Percentiles rank a stretch among this genome's conserved stretches.
phyloP scores from a whole-genome alignment of 441 rosid genomes.

The Macaranga tanarius region DNA sequence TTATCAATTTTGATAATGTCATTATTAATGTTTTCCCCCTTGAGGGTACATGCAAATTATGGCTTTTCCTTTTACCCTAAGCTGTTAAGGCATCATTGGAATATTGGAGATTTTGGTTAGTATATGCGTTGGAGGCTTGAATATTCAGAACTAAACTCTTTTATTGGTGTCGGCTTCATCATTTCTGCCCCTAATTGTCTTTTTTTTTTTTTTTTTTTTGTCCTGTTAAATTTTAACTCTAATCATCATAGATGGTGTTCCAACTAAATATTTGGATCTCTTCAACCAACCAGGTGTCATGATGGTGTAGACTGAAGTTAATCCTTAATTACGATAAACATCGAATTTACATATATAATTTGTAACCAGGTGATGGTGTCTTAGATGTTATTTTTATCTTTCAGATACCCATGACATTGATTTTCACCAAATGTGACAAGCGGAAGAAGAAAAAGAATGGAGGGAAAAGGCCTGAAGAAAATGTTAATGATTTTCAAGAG shows the following conservation, averaged over 20 bases:
- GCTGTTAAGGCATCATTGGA: background rate
- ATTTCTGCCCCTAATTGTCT: too few species aligned
- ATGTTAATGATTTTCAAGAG: constrained; percentile 68
- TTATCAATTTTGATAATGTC: too few species aligned
- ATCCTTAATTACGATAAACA: background rate
- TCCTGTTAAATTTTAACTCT: too few species aligned
- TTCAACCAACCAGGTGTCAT: background rate
- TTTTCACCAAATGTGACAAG: constrained; percentile 94
- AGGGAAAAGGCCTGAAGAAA: constrained; percentile 83
- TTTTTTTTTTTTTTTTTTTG: too few species aligned
- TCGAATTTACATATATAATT: too few species aligned
- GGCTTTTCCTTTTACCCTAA: background rate
- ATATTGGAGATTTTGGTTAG: background rate
- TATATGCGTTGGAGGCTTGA: background rate
- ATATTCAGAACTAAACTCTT: constrained; percentile 2
- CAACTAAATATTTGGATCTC: background rate
- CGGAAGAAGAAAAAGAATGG: constrained; percentile 91
- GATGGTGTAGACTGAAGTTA: background rate
- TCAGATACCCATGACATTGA: constrained; percentile 88
- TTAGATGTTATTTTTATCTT: constrained; percentile 5
- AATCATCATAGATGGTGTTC: background rate
- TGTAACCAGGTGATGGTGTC: background rate
- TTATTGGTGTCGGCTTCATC: background rate
- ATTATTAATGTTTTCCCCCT: too few species aligned
- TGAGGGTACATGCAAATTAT: background rate